Evolutionary conservation across 2,329 filamentous ascomycete genomes (phyloP), one percentile per base, ranked within the genome.

Genomic region (Aureobasidium subglaciale): DNA sequence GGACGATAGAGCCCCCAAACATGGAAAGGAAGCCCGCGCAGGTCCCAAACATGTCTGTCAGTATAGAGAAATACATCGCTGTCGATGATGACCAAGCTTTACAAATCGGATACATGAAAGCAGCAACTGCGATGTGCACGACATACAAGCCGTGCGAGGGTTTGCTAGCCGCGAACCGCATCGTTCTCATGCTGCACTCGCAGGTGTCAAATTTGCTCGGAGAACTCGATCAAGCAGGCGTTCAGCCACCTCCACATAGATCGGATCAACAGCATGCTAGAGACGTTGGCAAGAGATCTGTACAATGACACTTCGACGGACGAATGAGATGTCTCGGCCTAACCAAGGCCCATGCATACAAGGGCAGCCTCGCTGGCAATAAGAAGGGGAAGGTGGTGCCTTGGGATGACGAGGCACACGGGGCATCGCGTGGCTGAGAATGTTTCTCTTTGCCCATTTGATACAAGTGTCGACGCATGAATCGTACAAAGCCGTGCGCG

Each of bases 201-300:
- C 48, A 52, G 48, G 35, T 41, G 48, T 52, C 48, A 52, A 24
- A 52, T 35, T 20, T 38, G 46, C 46, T 50, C 46, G 46, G 46
- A 50, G 46, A 34, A 50, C 34, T 50, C 46, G 34, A 50, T 30
- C 34, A 52, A 40, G 48, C 30, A 27, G 48, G 48, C 35, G 24
- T 41, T 52, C 48, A 52, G 48, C 48, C 48, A 52, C 48, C 48
- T 52, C 48, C 48, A 52, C 48, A 52, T 8, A 41, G 34, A 52
- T 52, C 48, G 48, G 35, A 52, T 52, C 48, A 52, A 32, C 48
- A 41, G 13, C 48, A 41, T 41, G 35, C 27, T 41, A 22, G 25
- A 30, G 24, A 16, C 15, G 41, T 52, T 52, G 48, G 35, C 48
- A 52, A 11, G 13, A 40, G 48, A 52, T 52, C 35, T 41, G 35